These are phyloP conservation scores for Ophiorrhiza pumila DNA, from an alignment of 257 asterid genomes.

Conservation along the genomic window DNA sequence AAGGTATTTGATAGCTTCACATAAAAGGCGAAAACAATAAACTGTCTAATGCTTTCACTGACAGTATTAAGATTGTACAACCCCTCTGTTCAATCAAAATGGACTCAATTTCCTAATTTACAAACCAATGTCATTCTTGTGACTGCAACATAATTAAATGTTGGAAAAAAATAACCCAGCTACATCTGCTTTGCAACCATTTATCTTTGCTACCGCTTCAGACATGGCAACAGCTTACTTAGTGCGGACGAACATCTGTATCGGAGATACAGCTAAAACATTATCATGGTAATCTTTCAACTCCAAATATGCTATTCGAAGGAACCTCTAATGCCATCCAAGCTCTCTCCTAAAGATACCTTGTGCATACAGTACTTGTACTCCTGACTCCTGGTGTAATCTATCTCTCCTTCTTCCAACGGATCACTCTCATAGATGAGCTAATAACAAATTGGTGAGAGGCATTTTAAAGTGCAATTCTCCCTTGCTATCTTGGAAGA, in stretches of 20 bases:
- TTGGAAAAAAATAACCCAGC: neutral
- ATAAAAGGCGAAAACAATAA: neutral
- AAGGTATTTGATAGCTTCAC: neutral
- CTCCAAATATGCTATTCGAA: constrained; percentile 25
- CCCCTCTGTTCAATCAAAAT: neutral
- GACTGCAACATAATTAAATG: neutral
- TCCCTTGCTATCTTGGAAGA: constrained; percentile 66
- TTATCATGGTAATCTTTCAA: neutral
- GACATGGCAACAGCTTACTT: neutral
- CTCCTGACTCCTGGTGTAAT: constrained; percentile 67
- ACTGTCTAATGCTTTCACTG: neutral
- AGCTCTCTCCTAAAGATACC: constrained; percentile 83
- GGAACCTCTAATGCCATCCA: constrained; percentile 72
- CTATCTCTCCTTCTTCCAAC: constrained; percentile 96
- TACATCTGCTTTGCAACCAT: neutral
- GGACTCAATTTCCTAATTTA: neutral
- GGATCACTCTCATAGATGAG: constrained; percentile 89
- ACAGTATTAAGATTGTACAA: neutral
- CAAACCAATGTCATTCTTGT: neutral
- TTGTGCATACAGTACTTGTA: constrained; percentile 94
- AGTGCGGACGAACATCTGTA: neutral
- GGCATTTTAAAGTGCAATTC: constrained; percentile 81
- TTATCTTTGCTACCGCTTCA: neutral
- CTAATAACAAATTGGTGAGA: constrained; percentile 76
- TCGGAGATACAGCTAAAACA: neutral